A percentile compares a stretch with the other conserved stretches of the same genome.
These are phyloP conservation scores for Ascochyta fabae DNA, from an alignment of 2,329 filamentous ascomycete species.

Conservation along the genomic window DNA sequence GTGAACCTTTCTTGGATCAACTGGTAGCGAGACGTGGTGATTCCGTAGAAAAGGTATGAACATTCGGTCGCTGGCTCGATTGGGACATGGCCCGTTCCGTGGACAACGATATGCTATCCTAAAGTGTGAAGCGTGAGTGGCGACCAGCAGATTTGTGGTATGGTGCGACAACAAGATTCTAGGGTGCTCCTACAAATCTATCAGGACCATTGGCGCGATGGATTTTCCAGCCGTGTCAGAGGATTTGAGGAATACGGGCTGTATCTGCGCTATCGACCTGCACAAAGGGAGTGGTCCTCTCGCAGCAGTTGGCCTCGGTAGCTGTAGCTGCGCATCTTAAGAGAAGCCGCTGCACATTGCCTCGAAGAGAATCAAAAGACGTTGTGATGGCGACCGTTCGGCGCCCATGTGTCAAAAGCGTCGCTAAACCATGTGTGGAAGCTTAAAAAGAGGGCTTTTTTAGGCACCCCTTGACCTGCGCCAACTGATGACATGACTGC, in stretches of 20 bases:
- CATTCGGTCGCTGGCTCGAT: neutral
- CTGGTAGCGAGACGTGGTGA: slow-evolving; percentile 3
- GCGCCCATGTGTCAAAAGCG: slow-evolving; percentile 4
- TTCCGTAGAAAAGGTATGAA: neutral
- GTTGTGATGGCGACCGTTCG: slow-evolving; percentile 5
- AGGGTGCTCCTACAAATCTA: neutral
- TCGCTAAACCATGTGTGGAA: slow-evolving; percentile 12
- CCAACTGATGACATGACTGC: neutral
- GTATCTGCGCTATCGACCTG: slow-evolving; percentile 4
- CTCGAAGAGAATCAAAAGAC: neutral
- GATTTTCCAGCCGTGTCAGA: neutral
- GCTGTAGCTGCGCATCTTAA: neutral
- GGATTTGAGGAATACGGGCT: neutral
- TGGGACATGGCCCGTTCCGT: neutral
- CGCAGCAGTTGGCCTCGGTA: neutral
- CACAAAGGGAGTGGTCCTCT: neutral
- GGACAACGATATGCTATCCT: neutral
- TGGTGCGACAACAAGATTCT: slow-evolving; percentile 4
- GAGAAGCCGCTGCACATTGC: neutral
- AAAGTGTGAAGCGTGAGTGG: neutral
- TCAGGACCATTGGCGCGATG: neutral
- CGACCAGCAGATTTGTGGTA: neutral
- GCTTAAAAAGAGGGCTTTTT: neutral
- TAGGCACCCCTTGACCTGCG: slow-evolving; percentile 10
- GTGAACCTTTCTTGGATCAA: slow-evolving; percentile 1